Conservation (phyloP, 345 rosid genomes). For the Viola odorata region DNA sequence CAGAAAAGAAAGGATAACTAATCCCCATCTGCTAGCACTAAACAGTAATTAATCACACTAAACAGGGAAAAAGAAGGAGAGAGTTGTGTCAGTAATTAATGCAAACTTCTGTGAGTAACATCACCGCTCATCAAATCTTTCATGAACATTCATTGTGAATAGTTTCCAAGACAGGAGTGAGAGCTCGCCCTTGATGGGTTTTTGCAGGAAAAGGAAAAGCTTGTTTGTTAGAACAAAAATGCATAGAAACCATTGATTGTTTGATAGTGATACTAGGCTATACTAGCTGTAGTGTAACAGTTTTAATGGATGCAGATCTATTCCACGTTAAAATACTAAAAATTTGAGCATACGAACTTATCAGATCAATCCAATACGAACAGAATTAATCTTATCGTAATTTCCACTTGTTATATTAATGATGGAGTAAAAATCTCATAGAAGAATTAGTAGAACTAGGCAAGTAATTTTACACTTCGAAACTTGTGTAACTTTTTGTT, state of each 20-base stretch:
- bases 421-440: too few species aligned
- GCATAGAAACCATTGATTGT: slow-evolving; percentile 20
- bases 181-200: background rate
- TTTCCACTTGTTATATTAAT: too few species aligned
- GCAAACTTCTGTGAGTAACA: too few species aligned
- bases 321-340: slow-evolving; percentile 15
- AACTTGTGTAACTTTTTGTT: background rate
- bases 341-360: too few species aligned
- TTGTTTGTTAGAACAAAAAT: slow-evolving; percentile 15
- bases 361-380: too few species aligned
- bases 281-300: background rate
- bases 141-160: background rate
- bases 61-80: too few species aligned
- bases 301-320: slow-evolving; percentile 28
- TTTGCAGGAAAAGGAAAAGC: slow-evolving; percentile 11
- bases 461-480: background rate
- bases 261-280: slow-evolving; percentile 11
- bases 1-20: too few species aligned
- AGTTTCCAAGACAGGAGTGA: background rate
- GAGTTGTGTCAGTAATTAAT: too few species aligned
- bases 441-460: too few species aligned
- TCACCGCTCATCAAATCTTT: too few species aligned
- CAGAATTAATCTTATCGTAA: background rate
- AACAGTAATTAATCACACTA: too few species aligned
- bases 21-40: too few species aligned